Conservation (phyloP, 805 yeast species). For the Wickerhamomyces chaumierensis region DNA sequence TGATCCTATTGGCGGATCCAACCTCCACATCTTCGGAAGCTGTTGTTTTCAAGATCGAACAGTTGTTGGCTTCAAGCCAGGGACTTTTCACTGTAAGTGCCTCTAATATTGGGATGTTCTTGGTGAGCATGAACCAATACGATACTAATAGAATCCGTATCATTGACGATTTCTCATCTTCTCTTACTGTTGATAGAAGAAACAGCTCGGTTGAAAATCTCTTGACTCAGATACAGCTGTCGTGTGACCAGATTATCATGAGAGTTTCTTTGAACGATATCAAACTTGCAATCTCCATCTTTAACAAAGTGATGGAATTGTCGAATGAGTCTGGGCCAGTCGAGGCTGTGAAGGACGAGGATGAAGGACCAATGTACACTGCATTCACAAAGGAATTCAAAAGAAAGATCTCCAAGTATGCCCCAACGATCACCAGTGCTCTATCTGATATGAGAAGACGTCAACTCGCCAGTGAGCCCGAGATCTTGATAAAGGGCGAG, state of each 20-base stretch:
- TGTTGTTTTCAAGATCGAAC: conserved; percentile 79
- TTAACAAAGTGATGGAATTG: conserved; percentile 53
- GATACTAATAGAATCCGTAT: conserved; percentile 59
- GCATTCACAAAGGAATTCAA: conserved; percentile 55
- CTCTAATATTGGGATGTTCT: conserved; percentile 75
- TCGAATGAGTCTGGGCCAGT: conserved; percentile 19
- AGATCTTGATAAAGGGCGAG: conserved; percentile 53
- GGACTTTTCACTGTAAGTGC: conserved; percentile 56
- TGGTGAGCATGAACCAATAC: conserved; percentile 60
- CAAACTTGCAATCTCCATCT: conserved; percentile 61
- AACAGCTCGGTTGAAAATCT: conserved; percentile 48
- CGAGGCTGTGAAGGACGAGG: conserved; percentile 13
- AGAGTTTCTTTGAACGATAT: conserved; percentile 84
- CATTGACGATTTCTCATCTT: conserved; percentile 80
- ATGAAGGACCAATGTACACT: conserved; percentile 13
- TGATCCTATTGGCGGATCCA: conserved; percentile 75
- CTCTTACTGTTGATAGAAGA: conserved; percentile 61
- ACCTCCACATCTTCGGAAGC: conserved; percentile 65
- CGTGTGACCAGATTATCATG: conserved; percentile 71
- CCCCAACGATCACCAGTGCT: conserved; percentile 53
- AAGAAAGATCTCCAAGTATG: conserved; percentile 48
- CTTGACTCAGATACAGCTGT: conserved; percentile 53
- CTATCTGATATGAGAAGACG: conserved; percentile 24
- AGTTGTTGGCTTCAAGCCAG: conserved; percentile 58
- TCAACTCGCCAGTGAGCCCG: conserved; percentile 13